Percentiles rank a stretch among this genome's conserved stretches.
Evolutionary conservation across 371 early-diverging fungal species (phyloP).

Genomic region (Nosema granulosis): DNA sequence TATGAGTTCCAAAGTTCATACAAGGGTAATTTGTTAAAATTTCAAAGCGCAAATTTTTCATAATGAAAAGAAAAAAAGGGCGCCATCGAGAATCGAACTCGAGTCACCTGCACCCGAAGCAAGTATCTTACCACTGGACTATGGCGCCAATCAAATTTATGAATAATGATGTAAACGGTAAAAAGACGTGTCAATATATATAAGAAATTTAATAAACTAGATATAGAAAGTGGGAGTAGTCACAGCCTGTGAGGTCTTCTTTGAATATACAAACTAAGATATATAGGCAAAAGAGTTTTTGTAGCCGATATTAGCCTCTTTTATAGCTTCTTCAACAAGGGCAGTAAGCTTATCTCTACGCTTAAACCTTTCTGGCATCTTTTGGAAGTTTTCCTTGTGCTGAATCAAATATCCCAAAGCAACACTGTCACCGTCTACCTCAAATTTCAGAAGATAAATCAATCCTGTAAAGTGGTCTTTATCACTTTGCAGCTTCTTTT

Average conservation of each 20-base stretch:
- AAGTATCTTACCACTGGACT: slow-evolving; percentile 61
- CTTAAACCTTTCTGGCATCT: slow-evolving; percentile 48
- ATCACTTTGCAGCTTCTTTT: slow-evolving; percentile 36
- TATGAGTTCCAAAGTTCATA: slow-evolving; percentile 45
- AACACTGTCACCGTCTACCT: slow-evolving; percentile 34
- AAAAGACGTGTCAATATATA: not conserved
- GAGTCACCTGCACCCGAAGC: slow-evolving; percentile 59
- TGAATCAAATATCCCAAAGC: slow-evolving; percentile 54
- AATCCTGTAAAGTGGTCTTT: slow-evolving; percentile 52
- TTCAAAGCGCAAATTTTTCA: not conserved
- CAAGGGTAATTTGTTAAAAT: slow-evolving; percentile 17
- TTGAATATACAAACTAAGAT: not conserved
- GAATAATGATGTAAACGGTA: not conserved
- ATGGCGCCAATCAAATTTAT: slow-evolving; percentile 40
- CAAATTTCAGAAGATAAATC: slow-evolving; percentile 52
- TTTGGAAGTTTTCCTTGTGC: slow-evolving; percentile 63
- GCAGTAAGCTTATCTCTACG: slow-evolving; percentile 47
- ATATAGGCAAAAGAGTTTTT: slow-evolving; percentile 30
- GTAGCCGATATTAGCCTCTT: slow-evolving; percentile 1
- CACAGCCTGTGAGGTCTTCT: not conserved
- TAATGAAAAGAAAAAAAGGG: slow-evolving; percentile 16
- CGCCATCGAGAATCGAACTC: slow-evolving; percentile 60
- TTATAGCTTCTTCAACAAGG: slow-evolving; percentile 47
- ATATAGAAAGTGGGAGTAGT: not conserved
- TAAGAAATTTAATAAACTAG: not conserved